Evolutionary conservation across 2,329 filamentous ascomycete species (phyloP).

Genomic region (Ceratocystis albifundus): DNA sequence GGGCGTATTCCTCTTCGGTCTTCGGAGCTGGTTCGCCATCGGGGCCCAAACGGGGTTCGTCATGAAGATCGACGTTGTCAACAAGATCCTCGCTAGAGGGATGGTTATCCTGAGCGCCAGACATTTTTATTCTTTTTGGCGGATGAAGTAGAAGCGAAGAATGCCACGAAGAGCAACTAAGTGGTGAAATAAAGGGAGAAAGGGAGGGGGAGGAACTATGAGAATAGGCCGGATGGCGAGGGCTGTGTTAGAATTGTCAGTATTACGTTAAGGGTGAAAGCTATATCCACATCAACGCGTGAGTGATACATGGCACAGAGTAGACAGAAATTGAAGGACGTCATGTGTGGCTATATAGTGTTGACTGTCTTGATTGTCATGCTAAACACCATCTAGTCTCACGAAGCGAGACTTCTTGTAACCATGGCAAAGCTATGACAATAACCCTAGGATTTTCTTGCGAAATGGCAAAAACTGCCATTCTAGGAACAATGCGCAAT

Average conservation of each 20-base stretch:
- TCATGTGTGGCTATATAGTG: too few species aligned
- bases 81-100: conserved; percentile 51
- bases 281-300: not conserved
- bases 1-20: conserved; percentile 93
- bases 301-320: not conserved
- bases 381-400: too few species aligned
- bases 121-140: conserved; percentile 44
- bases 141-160: conserved; percentile 24
- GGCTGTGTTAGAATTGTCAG: not conserved
- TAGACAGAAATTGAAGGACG: not conserved
- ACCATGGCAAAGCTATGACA: not conserved
- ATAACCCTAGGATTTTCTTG: not conserved
- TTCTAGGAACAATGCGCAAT: not conserved
- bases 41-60: conserved; percentile 50
- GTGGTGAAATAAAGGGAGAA: conserved; percentile 21
- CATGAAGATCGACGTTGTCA: conserved; percentile 51
- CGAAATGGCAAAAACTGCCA: not conserved
- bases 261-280: not conserved
- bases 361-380: too few species aligned
- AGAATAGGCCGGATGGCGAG: not conserved
- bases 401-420: not conserved
- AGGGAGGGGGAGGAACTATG: conserved; percentile 22
- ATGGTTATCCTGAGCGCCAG: conserved; percentile 47
- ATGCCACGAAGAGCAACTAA: conserved; percentile 14
- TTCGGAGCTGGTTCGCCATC: conserved; percentile 73